These are phyloP conservation scores for Basidioascus undulatus DNA, from an alignment of 768 basidiomycete genomes.

Conservation along the genomic window DNA sequence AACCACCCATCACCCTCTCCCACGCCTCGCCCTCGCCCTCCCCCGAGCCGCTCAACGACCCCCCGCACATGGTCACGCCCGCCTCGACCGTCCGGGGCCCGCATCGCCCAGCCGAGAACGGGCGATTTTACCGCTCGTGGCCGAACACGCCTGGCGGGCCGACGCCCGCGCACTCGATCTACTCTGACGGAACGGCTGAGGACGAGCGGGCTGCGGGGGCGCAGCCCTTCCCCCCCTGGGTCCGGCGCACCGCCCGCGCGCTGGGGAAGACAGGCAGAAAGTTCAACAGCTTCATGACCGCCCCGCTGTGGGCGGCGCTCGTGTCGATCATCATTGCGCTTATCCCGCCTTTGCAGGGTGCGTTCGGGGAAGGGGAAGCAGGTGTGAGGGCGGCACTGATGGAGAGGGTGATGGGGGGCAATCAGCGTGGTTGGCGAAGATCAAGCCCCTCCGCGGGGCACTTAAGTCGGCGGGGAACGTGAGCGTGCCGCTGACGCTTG, in stretches of 20 bases:
- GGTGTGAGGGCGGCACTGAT: too few relatives aligned
- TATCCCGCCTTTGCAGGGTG: conserved; percentile 42
- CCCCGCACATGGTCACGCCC: too few relatives aligned
- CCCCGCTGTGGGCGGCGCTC: conserved; percentile 59
- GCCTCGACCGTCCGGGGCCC: too few relatives aligned
- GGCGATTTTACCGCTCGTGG: conserved; percentile 12
- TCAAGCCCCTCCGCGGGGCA: conserved; percentile 37
- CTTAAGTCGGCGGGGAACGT: conserved; percentile 44
- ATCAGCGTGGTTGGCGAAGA: background rate
- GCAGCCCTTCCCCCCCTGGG: conserved; percentile 8
- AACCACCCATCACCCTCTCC: too few relatives aligned
- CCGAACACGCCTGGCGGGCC: conserved; percentile 13
- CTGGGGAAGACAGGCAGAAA: conserved; percentile 21
- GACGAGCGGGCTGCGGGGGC: conserved; percentile 2
- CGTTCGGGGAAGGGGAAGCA: too few relatives aligned
- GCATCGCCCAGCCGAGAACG: too few relatives aligned
- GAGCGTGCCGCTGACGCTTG: conserved; percentile 64
- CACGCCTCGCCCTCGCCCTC: too few relatives aligned
- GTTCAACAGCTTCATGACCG: conserved; percentile 59
- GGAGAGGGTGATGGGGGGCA: too few relatives aligned
- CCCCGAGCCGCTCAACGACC: too few relatives aligned
- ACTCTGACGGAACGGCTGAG: background rate
- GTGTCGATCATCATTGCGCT: conserved; percentile 53
- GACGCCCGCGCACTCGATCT: too few relatives aligned
- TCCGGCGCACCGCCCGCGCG: conserved; percentile 6